Conservation (phyloP, 1,284 basidiomycete genomes). For the Cryptococcus sp. region DNA sequence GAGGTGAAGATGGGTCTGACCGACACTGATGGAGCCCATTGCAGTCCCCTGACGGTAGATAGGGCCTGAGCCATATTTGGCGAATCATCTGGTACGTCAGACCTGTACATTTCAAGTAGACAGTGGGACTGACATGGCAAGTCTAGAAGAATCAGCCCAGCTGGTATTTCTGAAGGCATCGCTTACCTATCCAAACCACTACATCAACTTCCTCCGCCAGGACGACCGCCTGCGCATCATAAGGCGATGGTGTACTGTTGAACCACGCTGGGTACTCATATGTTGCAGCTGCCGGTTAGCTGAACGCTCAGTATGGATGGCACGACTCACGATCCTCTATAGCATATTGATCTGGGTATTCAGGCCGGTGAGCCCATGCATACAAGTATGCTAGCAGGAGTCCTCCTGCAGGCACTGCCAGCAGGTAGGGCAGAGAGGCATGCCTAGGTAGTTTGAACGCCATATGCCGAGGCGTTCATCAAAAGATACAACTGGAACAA, state of each 20-base stretch:
- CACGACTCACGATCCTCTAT: conserved; percentile 16
- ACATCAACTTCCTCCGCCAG: conserved; percentile 9
- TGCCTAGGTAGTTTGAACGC: conserved; percentile 1
- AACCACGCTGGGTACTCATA: conserved; percentile 19
- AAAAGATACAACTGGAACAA: too few species aligned
- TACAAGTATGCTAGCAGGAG: conserved; percentile 12
- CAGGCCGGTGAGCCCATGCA: conserved; percentile 5
- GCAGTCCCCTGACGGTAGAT: background rate
- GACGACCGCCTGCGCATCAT: conserved; percentile 5
- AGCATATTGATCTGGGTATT: conserved; percentile 7
- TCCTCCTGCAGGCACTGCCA: conserved; percentile 8
- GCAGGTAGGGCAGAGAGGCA: conserved; percentile 2
- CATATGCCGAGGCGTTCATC: too few species aligned
- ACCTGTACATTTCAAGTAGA: conserved; percentile 1
- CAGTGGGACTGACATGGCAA: conserved; percentile 9
- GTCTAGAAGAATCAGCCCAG: too few species aligned
- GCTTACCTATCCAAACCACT: conserved; percentile 14
- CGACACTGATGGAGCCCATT: background rate
- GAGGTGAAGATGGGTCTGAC: background rate
- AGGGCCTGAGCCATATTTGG: background rate
- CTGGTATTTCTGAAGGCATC: conserved; percentile 6
- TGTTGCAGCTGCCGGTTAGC: conserved; percentile 9
- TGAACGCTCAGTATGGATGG: background rate
- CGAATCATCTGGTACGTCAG: background rate
- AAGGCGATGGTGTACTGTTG: conserved; percentile 6